Percentiles rank a stretch among this genome's conserved stretches.
These are phyloP conservation scores for Phytophthora colocasiae DNA, from an alignment of 352 stramenopile species.

Conservation along the genomic window DNA sequence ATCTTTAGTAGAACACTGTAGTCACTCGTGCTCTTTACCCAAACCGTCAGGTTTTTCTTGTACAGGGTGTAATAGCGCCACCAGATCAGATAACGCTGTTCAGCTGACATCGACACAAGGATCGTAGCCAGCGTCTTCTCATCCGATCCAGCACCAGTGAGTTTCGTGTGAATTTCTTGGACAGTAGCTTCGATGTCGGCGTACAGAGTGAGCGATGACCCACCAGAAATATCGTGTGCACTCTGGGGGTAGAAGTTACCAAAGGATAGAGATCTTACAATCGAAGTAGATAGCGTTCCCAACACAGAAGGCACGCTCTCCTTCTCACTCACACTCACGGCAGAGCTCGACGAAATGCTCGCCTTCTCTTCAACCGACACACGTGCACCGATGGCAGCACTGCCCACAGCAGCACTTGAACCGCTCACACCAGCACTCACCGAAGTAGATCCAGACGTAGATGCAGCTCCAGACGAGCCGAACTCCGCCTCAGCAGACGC, in stretches of 20 bases:
- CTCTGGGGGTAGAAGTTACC: conserved; percentile 17
- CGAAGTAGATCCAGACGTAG: not conserved
- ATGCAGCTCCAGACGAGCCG: conserved; percentile 6
- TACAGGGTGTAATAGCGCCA: conserved; percentile 50
- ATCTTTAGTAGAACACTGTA: conserved; percentile 62
- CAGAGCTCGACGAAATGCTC: conserved; percentile 7
- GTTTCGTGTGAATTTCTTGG: conserved; percentile 46
- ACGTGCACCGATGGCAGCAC: conserved; percentile 8
- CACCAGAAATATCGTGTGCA: not conserved
- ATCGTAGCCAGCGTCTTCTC: conserved; percentile 26
- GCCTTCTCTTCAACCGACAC: conserved; percentile 26
- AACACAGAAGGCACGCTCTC: conserved; percentile 1
- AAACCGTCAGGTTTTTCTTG: conserved; percentile 63
- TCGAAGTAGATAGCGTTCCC: not conserved
- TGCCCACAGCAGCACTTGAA: not conserved
- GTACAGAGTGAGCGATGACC: conserved; percentile 24
- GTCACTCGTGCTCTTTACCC: conserved; percentile 59
- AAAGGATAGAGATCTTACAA: conserved; percentile 4
- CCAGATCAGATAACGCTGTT: conserved; percentile 39
- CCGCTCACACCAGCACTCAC: not conserved
- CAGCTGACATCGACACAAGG: conserved; percentile 24
- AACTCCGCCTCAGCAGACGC: conserved; percentile 20
- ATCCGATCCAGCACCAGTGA: conserved; percentile 10
- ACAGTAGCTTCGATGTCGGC: conserved; percentile 45
- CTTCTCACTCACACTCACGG: conserved; percentile 1